phyloP scores from a whole-genome alignment of 2,329 filamentous ascomycete species.

The Pseudocercospora fijiensis region DNA sequence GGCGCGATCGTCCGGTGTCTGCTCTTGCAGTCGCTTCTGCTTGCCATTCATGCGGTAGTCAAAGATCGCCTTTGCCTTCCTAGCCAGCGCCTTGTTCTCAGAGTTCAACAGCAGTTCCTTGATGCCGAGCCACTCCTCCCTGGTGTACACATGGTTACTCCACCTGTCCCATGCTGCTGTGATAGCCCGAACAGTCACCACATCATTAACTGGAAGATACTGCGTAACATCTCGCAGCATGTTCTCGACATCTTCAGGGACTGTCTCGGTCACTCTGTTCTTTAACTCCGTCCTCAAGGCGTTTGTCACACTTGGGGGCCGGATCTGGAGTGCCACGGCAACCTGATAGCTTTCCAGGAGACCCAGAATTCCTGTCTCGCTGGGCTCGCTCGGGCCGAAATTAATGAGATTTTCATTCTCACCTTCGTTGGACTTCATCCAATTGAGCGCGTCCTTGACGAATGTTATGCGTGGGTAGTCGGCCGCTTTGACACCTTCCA shows the following conservation, averaged over 20 bases:
- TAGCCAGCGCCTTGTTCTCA: slow-evolving; percentile 2
- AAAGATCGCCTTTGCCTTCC: slow-evolving; percentile 8
- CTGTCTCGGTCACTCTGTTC: not conserved
- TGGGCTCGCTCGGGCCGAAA: not conserved
- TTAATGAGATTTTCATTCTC: not conserved
- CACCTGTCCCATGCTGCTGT: slow-evolving; percentile 2
- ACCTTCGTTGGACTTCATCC: slow-evolving; percentile 9
- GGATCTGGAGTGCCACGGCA: not conserved
- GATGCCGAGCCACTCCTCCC: not conserved
- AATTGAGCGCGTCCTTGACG: slow-evolving; percentile 1
- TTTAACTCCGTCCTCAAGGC: not conserved
- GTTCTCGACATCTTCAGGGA: not conserved
- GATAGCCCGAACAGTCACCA: slow-evolving; percentile 5
- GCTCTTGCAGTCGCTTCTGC: not conserved
- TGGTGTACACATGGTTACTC: not conserved
- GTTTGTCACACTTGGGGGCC: not conserved
- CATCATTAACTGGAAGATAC: slow-evolving; percentile 1
- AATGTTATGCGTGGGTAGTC: slow-evolving; percentile 1
- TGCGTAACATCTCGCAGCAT: not conserved
- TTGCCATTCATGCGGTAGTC: not conserved
- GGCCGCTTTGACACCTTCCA: not conserved
- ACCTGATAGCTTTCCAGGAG: slow-evolving; percentile 12
- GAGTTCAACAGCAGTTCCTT: slow-evolving; percentile 1
- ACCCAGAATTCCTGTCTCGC: not conserved
- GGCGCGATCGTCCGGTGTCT: not conserved